Conservation (phyloP, 129 eudicot species). For the Daucus carota region DNA sequence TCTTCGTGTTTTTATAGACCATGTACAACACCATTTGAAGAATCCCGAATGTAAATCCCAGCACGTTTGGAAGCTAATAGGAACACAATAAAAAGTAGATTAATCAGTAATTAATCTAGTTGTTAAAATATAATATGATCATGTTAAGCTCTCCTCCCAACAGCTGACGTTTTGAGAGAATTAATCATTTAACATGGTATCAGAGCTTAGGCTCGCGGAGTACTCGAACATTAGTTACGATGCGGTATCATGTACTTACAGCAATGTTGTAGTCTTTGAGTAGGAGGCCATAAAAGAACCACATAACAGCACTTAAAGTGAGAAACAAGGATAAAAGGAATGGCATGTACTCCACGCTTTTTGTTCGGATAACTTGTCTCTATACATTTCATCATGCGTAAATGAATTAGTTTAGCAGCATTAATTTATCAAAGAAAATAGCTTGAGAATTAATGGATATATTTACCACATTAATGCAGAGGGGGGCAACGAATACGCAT, state of each 20-base stretch:
- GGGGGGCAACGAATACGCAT: conserved; percentile 61
- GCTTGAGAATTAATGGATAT: no score
- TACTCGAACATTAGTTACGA: no score
- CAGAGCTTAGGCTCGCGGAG: no score
- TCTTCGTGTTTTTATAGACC: conserved; percentile 40
- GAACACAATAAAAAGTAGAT: no score
- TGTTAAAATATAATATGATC: no score
- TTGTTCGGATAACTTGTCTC: conserved; percentile 79
- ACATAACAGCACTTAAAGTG: conserved; percentile 66
- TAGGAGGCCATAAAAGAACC: conserved; percentile 78
- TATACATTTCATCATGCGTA: conserved; percentile 20
- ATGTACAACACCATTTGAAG: conserved; percentile 53
- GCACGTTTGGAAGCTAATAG: conserved; percentile 66
- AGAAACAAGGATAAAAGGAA: conserved; percentile 56
- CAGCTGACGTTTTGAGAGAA: no score
- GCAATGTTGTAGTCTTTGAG: conserved; percentile 61
- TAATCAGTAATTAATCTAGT: no score
- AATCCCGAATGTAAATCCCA: conserved; percentile 59
- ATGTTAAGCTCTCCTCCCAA: no score
- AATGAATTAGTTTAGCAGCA: neutral
- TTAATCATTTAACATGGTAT: no score
- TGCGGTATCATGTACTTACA: conserved; percentile 21
- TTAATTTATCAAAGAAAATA: no score
- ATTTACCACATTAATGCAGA: conserved; percentile 62
- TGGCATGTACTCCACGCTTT: conserved; percentile 82